phyloP scores from a whole-genome alignment of 2,329 filamentous ascomycete species.

The Westerdykella aurantiaca region DNA sequence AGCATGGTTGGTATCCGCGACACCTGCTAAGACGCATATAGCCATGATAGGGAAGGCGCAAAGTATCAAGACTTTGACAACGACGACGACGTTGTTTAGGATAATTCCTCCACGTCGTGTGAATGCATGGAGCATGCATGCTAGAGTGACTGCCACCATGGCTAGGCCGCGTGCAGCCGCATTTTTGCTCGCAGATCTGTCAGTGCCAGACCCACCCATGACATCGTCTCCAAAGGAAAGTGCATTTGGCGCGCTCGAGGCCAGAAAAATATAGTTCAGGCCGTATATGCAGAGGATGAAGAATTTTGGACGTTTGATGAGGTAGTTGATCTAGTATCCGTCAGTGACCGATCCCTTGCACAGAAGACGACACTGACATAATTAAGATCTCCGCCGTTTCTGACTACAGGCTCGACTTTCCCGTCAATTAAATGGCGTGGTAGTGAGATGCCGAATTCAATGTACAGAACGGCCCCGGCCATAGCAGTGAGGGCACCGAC shows the following conservation, averaged over 20 bases:
- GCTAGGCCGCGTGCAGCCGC: conserved; percentile 45
- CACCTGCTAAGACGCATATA: conserved; percentile 14
- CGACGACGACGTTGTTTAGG: conserved; percentile 47
- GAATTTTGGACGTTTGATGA: conserved; percentile 12
- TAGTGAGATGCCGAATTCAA: conserved; percentile 16
- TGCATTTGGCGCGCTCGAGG: conserved; percentile 12
- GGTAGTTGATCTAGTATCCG: conserved; percentile 4
- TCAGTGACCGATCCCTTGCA: conserved; percentile 3
- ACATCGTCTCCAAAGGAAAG: conserved; percentile 8
- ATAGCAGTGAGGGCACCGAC: conserved; percentile 10
- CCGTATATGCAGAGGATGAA: conserved; percentile 9
- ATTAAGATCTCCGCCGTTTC: conserved; percentile 19
- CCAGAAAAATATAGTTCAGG: conserved; percentile 9
- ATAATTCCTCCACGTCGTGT: conserved; percentile 48
- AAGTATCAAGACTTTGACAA: conserved; percentile 46
- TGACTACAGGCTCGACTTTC: conserved; percentile 9
- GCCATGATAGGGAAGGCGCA: conserved; percentile 45
- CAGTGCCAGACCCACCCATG: conserved; percentile 1
- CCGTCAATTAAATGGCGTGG: conserved; percentile 16
- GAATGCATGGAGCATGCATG: conserved; percentile 45
- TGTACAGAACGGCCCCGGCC: conserved; percentile 11
- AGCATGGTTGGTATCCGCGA: conserved; percentile 9
- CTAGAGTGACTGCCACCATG: conserved; percentile 39
- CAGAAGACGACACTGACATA: conserved; percentile 9
- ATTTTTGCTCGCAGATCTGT: conserved; percentile 6